Conservation (phyloP, 1,139 yeast species). For the Lodderomyces elongisporus region DNA sequence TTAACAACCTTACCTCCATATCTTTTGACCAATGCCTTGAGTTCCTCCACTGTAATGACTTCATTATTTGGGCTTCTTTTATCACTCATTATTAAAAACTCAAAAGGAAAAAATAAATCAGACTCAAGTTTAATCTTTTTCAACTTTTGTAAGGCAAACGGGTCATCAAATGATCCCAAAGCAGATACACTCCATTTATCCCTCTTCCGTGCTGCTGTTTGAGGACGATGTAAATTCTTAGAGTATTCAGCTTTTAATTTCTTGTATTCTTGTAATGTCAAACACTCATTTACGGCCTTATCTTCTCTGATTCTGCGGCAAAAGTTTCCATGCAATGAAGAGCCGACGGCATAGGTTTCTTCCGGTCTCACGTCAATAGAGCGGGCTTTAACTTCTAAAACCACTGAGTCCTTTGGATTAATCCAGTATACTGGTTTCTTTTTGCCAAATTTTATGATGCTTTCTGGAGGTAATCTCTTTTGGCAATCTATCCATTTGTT, state of each 20-base stretch:
- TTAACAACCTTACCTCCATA: slow-evolving; percentile 47
- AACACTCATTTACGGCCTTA: slow-evolving; percentile 51
- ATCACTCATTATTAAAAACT: slow-evolving; percentile 42
- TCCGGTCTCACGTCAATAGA: slow-evolving; percentile 53
- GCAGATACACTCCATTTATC: background rate
- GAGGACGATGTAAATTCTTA: slow-evolving; percentile 21
- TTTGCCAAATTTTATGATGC: slow-evolving; percentile 53
- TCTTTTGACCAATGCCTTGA: slow-evolving; percentile 34
- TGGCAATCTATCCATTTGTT: slow-evolving; percentile 53
- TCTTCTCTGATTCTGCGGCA: slow-evolving; percentile 67
- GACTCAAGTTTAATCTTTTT: slow-evolving; percentile 14
- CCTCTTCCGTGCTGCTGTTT: slow-evolving; percentile 19
- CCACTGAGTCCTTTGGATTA: slow-evolving; percentile 69
- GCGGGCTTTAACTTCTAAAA: slow-evolving; percentile 81
- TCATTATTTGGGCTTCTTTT: slow-evolving; percentile 23
- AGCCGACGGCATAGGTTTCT: slow-evolving; percentile 54
- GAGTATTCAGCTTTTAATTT: slow-evolving; percentile 28
- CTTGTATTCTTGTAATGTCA: slow-evolving; percentile 53
- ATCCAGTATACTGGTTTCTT: slow-evolving; percentile 73
- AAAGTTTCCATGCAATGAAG: slow-evolving; percentile 74
- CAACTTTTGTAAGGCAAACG: slow-evolving; percentile 4
- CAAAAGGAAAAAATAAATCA: slow-evolving; percentile 21
- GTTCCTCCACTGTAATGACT: slow-evolving; percentile 27
- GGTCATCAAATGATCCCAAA: slow-evolving; percentile 12
- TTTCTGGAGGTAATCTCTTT: slow-evolving; percentile 33